Conservation (phyloP, 1,139 yeast genomes). For the Candida sp. region DNA sequence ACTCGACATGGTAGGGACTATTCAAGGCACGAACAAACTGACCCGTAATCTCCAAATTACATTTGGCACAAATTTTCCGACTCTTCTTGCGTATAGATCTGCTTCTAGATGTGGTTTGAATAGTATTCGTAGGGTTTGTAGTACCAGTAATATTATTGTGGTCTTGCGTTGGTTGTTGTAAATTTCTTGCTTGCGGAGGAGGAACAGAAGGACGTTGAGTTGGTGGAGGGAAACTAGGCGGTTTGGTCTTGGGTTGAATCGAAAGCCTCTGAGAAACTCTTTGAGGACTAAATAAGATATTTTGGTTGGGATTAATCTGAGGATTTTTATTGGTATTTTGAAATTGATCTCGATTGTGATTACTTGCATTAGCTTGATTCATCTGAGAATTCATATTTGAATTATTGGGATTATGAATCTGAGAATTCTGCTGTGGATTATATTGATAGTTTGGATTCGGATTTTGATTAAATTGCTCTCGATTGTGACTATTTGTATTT, state of each 20-base stretch:
- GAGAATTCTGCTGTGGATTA: too few relatives aligned
- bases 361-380: too few relatives aligned
- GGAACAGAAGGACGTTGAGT: background rate
- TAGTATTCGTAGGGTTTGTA: background rate
- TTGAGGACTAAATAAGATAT: too few relatives aligned
- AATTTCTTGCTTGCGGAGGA: background rate
- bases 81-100: conserved; percentile 17
- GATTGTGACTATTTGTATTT: too few relatives aligned
- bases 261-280: background rate
- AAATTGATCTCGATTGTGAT: too few relatives aligned
- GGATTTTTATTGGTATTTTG: too few relatives aligned
- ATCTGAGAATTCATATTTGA: too few relatives aligned
- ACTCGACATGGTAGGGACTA: conserved; percentile 77
- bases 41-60: conserved; percentile 68
- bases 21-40: conserved; percentile 85
- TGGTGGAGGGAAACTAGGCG: background rate
- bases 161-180: conserved; percentile 1
- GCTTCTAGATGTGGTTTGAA: conserved; percentile 3
- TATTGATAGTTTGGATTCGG: too few relatives aligned
- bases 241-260: background rate
- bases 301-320: too few relatives aligned
- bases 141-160: background rate
- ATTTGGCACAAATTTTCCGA: conserved; percentile 53
- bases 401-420: too few relatives aligned
- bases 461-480: too few relatives aligned